Percentiles rank a stretch among this genome's conserved stretches.
These are phyloP conservation scores for Cadophora sp. DNA, from an alignment of 2,329 filamentous ascomycete genomes.

Conservation along the genomic window DNA sequence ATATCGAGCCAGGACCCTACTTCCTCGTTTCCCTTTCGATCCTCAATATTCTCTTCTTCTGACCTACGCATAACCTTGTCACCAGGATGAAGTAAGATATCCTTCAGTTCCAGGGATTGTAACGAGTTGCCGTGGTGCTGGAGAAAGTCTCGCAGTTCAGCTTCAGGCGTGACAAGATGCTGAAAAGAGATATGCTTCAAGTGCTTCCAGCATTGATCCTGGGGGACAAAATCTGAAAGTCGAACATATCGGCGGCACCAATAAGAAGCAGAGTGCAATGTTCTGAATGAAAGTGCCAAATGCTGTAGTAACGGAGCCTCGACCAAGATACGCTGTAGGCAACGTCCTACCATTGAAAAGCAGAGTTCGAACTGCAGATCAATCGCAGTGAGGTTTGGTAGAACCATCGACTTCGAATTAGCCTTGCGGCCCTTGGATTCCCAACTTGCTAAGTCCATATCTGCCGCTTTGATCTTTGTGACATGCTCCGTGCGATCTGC, in stretches of 20 bases:
- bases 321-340: background rate
- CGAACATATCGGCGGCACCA: background rate
- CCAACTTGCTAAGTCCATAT: background rate
- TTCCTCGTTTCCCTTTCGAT: slow-evolving; percentile 3
- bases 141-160: background rate
- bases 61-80: background rate
- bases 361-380: background rate
- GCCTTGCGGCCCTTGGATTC: background rate
- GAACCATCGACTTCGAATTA: background rate
- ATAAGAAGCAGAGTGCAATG: background rate
- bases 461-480: background rate
- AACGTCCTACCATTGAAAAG: background rate
- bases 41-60: background rate
- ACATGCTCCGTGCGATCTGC: background rate
- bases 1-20: slow-evolving; percentile 14
- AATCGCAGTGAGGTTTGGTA: background rate
- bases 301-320: background rate
- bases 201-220: background rate
- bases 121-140: background rate
- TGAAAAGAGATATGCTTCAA: background rate
- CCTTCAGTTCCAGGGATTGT: background rate
- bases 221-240: background rate
- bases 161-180: background rate
- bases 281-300: background rate
- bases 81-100: background rate